Base-by-base conservation (phyloP, 495 filamentous ascomycete species). In the Talaromyces trachyspermus region DNA sequence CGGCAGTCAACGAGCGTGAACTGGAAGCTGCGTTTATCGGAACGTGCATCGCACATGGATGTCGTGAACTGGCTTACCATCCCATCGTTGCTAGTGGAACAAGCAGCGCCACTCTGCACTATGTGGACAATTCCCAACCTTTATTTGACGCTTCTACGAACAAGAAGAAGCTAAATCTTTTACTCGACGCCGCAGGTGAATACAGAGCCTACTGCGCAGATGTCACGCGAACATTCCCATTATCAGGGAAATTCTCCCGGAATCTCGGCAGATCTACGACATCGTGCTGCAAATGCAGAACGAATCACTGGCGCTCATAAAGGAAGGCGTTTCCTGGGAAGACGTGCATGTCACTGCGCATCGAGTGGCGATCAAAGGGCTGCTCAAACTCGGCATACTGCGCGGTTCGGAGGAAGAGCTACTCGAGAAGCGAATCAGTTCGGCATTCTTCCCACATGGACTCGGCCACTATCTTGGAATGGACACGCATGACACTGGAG, bases 401-500 rank as follows among this genome's bases (percentile, higher is more conserved):
- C 74, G 79, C 49, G 81, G 81, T 18, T 69, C 77, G 15, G 65
- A 62, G 43, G 77, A 86, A 9, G 86, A 89, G 51, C 79, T 96
- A 42, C 72, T 95, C 53, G 76, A 78, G 26, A 75, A 73, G 40
- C 70, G 88, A 35, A 83, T 86, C 30, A 90, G 84, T 52, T 81
- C 84, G 2, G 88, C 89, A 5, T 96, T 96, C 70, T 85, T 95
- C 60, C 90, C 90, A 4, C 90, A 96, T 59, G 90, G 90, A 5
- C 71, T 96, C 4, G 90, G 90, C 0, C 89, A 96, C 60, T 91
- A 94, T 55, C 71, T 96, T 7, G 90, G 90, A 41, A 86, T 96
- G 85, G 90, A 96, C 63, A 95, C 88, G 5, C 90, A 96, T 66
- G 90, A 96, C 58, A 86, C 83, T 1, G 90, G 89, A 48, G 90